These are phyloP conservation scores for Quercus dentata DNA, from an alignment of 306 rosid genomes.

Conservation along the genomic window DNA sequence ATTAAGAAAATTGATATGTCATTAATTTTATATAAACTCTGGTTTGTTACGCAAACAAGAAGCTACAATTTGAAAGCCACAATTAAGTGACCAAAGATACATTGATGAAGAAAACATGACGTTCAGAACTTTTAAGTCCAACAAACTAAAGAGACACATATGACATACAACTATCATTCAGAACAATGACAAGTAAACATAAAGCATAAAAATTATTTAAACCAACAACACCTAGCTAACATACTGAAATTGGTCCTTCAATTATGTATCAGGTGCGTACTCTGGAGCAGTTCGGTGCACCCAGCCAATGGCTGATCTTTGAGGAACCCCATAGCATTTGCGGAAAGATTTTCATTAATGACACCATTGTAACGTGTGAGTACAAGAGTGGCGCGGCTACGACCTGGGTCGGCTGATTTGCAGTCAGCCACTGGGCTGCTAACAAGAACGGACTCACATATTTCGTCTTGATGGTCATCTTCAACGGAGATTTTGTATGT, in stretches of 20 bases:
- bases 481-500: constrained; percentile 40
- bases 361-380: constrained; percentile 60
- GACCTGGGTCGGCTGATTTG: constrained; percentile 39
- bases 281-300: constrained; percentile 39
- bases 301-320: constrained; percentile 37
- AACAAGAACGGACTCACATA: constrained; percentile 39
- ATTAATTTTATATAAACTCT: too few species aligned
- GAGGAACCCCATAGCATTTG: constrained; percentile 65
- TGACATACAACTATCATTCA: background rate
- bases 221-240: background rate
- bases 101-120: background rate
- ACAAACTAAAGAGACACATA: background rate
- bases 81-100: background rate
- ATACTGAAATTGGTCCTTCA: background rate
- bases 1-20: too few species aligned
- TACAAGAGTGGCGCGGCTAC: constrained; percentile 43
- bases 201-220: background rate
- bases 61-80: background rate
- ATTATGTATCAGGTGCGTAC: constrained; percentile 29
- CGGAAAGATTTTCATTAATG: constrained; percentile 34
- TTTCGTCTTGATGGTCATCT: constrained; percentile 56
- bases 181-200: background rate
- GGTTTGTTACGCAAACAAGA: background rate
- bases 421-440: constrained; percentile 49
- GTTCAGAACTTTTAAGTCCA: too few species aligned